A percentile compares a stretch with the other conserved stretches of the same genome.
Evolutionary conservation across 441 rosid genomes (phyloP).

Genomic region (Pelargonium cotyledonis): DNA sequence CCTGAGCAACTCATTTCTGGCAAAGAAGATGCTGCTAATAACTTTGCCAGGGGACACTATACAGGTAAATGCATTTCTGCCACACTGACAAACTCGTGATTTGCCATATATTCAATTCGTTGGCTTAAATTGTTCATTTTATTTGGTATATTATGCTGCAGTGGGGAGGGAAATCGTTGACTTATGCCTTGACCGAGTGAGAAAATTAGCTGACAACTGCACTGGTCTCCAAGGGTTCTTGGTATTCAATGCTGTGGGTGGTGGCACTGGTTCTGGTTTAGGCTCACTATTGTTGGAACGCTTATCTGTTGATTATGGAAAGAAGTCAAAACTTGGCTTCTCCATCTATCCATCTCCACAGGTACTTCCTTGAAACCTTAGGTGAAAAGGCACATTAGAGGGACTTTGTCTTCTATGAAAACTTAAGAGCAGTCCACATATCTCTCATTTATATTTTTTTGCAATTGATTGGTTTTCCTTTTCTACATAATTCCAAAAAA

Average conservation of each 20-base stretch:
- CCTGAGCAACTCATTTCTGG: slow-evolving; percentile 83
- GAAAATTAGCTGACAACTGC: slow-evolving; percentile 75
- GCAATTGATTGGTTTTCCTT: neutral
- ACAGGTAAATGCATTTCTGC: slow-evolving; percentile 35
- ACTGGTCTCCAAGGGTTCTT: slow-evolving; percentile 80
- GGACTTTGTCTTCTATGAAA: neutral
- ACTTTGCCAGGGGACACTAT: slow-evolving; percentile 83
- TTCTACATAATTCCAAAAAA: neutral
- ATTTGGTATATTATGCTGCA: slow-evolving; percentile 26
- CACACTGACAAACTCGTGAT: neutral
- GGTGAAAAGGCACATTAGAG: neutral
- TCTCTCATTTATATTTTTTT: no score
- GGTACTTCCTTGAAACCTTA: slow-evolving; percentile 28
- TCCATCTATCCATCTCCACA: slow-evolving; percentile 76
- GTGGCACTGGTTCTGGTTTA: slow-evolving; percentile 79
- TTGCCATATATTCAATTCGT: neutral
- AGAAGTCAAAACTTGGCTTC: slow-evolving; percentile 48
- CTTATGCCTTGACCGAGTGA: slow-evolving; percentile 62
- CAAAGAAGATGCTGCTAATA: slow-evolving; percentile 83
- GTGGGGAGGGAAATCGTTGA: slow-evolving; percentile 80
- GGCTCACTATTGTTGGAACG: slow-evolving; percentile 71
- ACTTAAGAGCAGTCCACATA: neutral
- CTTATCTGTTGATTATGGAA: slow-evolving; percentile 72
- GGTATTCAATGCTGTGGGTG: slow-evolving; percentile 70
- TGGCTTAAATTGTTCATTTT: slow-evolving; percentile 7